Percentiles rank a stretch among this genome's conserved stretches.
Conservation (phyloP, 352 stramenopile genomes). For the Phytophthora fragariaefolia region DNA sequence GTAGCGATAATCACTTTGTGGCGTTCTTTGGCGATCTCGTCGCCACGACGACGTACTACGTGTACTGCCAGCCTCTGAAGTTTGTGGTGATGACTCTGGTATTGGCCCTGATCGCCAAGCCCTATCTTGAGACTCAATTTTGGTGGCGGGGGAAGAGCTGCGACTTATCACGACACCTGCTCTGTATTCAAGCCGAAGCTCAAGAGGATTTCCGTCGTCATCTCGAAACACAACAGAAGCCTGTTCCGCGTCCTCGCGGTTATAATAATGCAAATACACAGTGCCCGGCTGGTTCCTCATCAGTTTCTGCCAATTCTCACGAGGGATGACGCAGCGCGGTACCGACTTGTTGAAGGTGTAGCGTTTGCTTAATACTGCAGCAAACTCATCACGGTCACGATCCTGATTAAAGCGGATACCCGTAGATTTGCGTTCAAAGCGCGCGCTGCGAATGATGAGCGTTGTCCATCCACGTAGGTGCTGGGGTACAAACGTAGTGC, state of each 20-base stretch:
- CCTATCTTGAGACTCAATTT: background rate
- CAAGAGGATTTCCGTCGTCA: constrained; percentile 45
- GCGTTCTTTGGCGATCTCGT: constrained; percentile 16
- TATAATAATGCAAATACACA: constrained; percentile 62
- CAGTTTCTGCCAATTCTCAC: constrained; percentile 65
- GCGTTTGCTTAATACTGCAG: constrained; percentile 46
- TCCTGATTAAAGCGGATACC: constrained; percentile 69
- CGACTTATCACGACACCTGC: constrained; percentile 43
- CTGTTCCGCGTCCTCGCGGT: constrained; percentile 54
- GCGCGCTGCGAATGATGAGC: constrained; percentile 52
- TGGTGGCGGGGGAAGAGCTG: constrained; percentile 23
- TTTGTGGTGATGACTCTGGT: constrained; percentile 26
- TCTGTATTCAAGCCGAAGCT: constrained; percentile 45
- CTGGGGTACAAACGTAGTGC: constrained; percentile 60
- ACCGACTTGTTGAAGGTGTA: constrained; percentile 59
- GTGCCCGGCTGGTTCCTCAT: constrained; percentile 40
- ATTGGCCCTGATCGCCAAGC: constrained; percentile 44
- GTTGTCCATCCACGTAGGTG: constrained; percentile 46
- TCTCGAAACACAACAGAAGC: constrained; percentile 50
- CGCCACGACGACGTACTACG: constrained; percentile 24
- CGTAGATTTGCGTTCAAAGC: constrained; percentile 63
- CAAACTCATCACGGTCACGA: constrained; percentile 62
- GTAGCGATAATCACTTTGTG: constrained; percentile 13
- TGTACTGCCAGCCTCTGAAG: constrained; percentile 24
- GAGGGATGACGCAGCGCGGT: constrained; percentile 57